phyloP scores from a whole-genome alignment of 2,329 filamentous ascomycete genomes.

The Lachnellula subtilissima region DNA sequence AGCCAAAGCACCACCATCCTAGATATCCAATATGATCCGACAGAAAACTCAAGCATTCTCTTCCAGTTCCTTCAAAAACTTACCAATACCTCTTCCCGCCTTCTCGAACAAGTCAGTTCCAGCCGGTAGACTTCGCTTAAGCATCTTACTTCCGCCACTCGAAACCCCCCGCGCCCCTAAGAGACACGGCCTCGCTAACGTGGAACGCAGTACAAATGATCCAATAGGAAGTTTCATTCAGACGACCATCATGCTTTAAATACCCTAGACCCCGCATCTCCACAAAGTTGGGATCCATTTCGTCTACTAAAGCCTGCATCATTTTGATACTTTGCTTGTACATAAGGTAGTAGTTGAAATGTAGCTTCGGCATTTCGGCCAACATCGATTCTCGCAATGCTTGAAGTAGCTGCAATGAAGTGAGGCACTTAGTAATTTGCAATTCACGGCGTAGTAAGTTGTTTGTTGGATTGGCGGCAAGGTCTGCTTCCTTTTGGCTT shows the following conservation, averaged over 20 bases:
- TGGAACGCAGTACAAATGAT: too few relatives aligned
- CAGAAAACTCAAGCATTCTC: too few relatives aligned
- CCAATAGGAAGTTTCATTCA: not conserved
- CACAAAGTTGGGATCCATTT: conserved; percentile 4
- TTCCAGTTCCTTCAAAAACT: too few relatives aligned
- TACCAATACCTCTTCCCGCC: too few relatives aligned
- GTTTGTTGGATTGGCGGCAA: not conserved
- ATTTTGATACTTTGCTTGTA: conserved; percentile 4
- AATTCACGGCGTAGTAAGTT: conserved; percentile 2
- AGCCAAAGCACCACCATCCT: too few relatives aligned
- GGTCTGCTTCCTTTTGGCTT: conserved; percentile 1
- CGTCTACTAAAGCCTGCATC: not conserved
- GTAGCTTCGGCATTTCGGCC: conserved; percentile 1
- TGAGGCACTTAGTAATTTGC: not conserved
- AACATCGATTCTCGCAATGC: not conserved
- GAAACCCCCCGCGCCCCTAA: too few relatives aligned
- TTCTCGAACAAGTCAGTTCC: too few relatives aligned
- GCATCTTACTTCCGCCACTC: too few relatives aligned
- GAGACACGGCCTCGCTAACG: too few relatives aligned
- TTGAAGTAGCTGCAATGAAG: conserved; percentile 1
- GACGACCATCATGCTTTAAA: conserved; percentile 6
- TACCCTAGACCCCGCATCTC: not conserved
- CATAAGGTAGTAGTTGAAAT: conserved; percentile 11
- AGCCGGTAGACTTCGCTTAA: too few relatives aligned
- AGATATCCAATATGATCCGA: too few relatives aligned